Conservation (phyloP, 495 filamentous ascomycete species). For the Tetracladium setigerum region DNA sequence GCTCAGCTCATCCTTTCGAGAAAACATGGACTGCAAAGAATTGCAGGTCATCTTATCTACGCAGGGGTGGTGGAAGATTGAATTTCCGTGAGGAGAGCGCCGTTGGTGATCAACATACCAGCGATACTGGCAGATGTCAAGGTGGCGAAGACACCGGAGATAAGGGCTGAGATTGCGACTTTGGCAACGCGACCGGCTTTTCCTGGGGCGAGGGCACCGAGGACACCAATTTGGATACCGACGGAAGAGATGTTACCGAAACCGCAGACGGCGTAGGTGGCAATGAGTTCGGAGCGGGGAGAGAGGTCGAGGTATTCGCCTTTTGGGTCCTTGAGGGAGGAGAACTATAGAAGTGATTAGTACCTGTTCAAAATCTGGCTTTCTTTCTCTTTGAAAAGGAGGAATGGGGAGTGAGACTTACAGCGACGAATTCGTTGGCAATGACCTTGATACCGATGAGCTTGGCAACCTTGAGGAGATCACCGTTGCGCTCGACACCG, state of each 20-base stretch:
- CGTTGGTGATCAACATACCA: conserved; percentile 58
- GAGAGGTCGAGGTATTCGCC: conserved; percentile 45
- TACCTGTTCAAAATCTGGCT: background rate
- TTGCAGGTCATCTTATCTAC: too few species aligned
- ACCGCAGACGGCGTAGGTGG: conserved; percentile 65
- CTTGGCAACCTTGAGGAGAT: conserved; percentile 65
- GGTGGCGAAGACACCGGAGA: conserved; percentile 71
- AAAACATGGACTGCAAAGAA: too few species aligned
- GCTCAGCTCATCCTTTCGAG: too few species aligned
- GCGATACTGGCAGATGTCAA: conserved; percentile 77
- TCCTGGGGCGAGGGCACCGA: conserved; percentile 69
- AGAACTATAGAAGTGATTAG: conserved; percentile 38
- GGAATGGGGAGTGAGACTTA: conserved; percentile 8
- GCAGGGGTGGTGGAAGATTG: too few species aligned
- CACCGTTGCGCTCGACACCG: conserved; percentile 65
- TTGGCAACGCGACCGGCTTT: conserved; percentile 67
- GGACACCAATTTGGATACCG: conserved; percentile 79
- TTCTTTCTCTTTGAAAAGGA: background rate
- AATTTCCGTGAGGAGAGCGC: too few species aligned
- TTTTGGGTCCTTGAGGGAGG: conserved; percentile 32
- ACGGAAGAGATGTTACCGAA: conserved; percentile 78
- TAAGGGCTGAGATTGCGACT: conserved; percentile 68
- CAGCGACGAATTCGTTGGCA: conserved; percentile 35
- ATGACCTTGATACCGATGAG: conserved; percentile 82
- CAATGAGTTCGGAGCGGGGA: conserved; percentile 62